Evolutionary conservation across 805 yeast species (phyloP).

Genomic region (Candida ovalis): DNA sequence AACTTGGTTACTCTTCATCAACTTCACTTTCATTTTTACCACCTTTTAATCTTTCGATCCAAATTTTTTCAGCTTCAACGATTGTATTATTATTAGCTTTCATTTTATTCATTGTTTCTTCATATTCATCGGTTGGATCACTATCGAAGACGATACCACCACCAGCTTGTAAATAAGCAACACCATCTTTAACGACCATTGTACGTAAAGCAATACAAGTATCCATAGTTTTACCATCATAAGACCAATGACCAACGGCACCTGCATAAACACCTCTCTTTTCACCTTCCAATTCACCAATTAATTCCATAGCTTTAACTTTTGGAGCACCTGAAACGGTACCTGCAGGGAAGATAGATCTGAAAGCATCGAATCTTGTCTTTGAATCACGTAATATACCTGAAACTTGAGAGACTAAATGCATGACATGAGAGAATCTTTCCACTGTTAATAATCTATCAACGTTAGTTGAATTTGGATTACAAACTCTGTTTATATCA

Average conservation of each 20-base stretch:
- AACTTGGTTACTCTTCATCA: slow-evolving; percentile 7
- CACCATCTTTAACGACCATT: slow-evolving; percentile 88
- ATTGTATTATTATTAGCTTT: slow-evolving; percentile 86
- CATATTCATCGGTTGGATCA: slow-evolving; percentile 91
- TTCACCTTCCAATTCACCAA: slow-evolving; percentile 84
- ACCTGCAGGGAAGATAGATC: slow-evolving; percentile 98
- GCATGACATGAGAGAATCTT: slow-evolving; percentile 96
- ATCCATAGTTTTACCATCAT: slow-evolving; percentile 92
- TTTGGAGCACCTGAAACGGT: slow-evolving; percentile 99
- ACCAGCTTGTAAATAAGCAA: slow-evolving; percentile 95
- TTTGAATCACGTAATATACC: slow-evolving; percentile 83
- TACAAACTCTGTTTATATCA: slow-evolving; percentile 93
- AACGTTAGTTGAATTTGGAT: slow-evolving; percentile 77
- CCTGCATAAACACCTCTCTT: slow-evolving; percentile 98
- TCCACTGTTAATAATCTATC: slow-evolving; percentile 88
- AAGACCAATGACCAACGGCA: slow-evolving; percentile 98
- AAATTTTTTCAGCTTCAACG: slow-evolving; percentile 82
- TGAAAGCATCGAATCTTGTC: slow-evolving; percentile 92
- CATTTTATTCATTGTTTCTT: slow-evolving; percentile 97
- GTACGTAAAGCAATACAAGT: slow-evolving; percentile 97
- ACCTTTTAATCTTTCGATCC: slow-evolving; percentile 47
- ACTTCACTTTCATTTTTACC: slow-evolving; percentile 25
- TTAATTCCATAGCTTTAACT: slow-evolving; percentile 93
- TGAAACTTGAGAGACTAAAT: slow-evolving; percentile 89
- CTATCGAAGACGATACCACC: slow-evolving; percentile 97